Evolutionary conservation across 805 yeast genomes (phyloP).

Genomic region (Wickerhamomyces ciferrii): DNA sequence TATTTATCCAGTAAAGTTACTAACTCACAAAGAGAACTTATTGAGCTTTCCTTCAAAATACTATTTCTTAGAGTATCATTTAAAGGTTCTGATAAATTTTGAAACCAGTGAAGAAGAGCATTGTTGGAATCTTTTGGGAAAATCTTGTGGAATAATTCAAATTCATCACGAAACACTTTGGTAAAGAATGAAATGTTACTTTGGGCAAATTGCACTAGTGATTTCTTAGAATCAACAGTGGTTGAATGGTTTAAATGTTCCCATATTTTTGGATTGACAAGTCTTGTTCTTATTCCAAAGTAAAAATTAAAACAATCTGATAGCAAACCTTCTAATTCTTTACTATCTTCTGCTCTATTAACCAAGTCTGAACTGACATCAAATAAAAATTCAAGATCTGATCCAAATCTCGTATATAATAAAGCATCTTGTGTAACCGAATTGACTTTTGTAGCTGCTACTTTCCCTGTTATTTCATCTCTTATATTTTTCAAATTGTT

Average conservation of each 20-base stretch:
- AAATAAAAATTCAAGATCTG: conserved; percentile 33
- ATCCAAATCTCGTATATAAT: conserved; percentile 58
- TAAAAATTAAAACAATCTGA: conserved; percentile 63
- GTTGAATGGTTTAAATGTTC: conserved; percentile 29
- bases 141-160: conserved; percentile 47
- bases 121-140: conserved; percentile 37
- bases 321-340: conserved; percentile 61
- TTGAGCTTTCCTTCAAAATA: conserved; percentile 65
- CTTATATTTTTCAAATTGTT: conserved; percentile 29
- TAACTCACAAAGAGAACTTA: conserved; percentile 67
- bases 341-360: conserved; percentile 30
- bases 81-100: conserved; percentile 66
- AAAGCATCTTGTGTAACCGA: conserved; percentile 55
- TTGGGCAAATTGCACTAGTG: conserved; percentile 57
- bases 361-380: conserved; percentile 31
- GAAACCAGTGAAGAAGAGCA: conserved; percentile 52
- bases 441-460: conserved; percentile 19
- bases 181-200: conserved; percentile 54
- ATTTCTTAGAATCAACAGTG: conserved; percentile 14
- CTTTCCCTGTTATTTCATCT: conserved; percentile 24
- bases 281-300: conserved; percentile 47
- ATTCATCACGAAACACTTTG: conserved; percentile 57
- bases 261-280: conserved; percentile 39
- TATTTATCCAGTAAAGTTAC: conserved; percentile 64
- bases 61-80: conserved; percentile 65